Percentiles rank a stretch among this genome's conserved stretches.
Evolutionary conservation across 129 eudicot genomes (phyloP).

Genomic region (Silybum marianum): DNA sequence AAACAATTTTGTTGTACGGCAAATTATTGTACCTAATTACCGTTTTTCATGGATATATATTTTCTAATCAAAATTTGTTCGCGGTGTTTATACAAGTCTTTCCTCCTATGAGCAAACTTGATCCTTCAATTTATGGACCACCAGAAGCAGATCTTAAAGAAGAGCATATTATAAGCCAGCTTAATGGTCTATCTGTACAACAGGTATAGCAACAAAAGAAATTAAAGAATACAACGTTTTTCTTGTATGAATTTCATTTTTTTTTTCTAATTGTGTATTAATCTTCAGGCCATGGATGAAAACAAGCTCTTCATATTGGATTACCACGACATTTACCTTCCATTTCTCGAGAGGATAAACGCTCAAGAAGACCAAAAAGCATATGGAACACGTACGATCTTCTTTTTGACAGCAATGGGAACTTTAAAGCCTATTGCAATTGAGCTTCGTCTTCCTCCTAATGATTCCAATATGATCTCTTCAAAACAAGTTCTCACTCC

Average conservation of each 20-base stretch:
- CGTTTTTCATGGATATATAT: too few species aligned
- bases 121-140: conserved; percentile 68
- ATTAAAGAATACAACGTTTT: background rate
- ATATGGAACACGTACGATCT: conserved; percentile 81
- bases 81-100: conserved; percentile 32
- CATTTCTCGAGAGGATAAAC: conserved; percentile 69
- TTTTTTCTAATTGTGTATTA: background rate
- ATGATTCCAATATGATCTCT: conserved; percentile 47
- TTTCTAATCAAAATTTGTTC: too few species aligned
- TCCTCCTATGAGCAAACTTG: conserved; percentile 82
- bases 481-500: conserved; percentile 80
- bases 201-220: conserved; percentile 46
- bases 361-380: conserved; percentile 76
- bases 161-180: conserved; percentile 63
- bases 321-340: conserved; percentile 76
- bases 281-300: conserved; percentile 66
- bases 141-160: conserved; percentile 68
- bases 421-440: conserved; percentile 89
- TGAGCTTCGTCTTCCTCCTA: conserved; percentile 71
- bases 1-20: too few species aligned
- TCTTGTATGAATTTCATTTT: background rate
- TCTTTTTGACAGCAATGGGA: conserved; percentile 67
- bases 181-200: conserved; percentile 77
- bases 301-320: conserved; percentile 67
- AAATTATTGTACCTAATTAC: too few species aligned